Percentiles rank a stretch among this genome's conserved stretches.
Evolutionary conservation across 73 alveolate genomes (phyloP).

Genomic region (Tetrahymena borealis): DNA sequence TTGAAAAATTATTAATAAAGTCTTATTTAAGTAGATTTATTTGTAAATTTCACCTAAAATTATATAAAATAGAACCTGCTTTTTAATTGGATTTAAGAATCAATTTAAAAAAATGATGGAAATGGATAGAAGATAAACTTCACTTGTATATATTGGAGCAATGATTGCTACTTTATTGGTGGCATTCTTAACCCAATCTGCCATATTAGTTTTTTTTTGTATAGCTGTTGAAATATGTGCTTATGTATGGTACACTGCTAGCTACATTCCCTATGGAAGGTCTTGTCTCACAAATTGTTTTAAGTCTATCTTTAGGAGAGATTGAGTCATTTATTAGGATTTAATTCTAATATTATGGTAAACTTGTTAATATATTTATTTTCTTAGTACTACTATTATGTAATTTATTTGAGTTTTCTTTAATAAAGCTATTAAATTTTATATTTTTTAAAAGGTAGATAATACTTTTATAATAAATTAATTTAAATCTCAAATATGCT

Average conservation of each 20-base stretch:
- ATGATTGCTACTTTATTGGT: slow-evolving; percentile 56
- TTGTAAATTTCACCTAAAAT: background rate
- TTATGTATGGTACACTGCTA: slow-evolving; percentile 71
- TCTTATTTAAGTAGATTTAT: too few species aligned
- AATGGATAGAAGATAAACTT: slow-evolving; percentile 63
- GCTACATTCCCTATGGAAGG: slow-evolving; percentile 81
- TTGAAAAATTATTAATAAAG: too few species aligned
- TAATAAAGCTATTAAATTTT: too few species aligned
- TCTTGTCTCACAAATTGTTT: slow-evolving; percentile 61
- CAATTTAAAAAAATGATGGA: slow-evolving; percentile 70
- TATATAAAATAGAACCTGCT: slow-evolving; percentile 47
- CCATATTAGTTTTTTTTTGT: slow-evolving; percentile 56
- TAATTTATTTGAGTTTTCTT: too few species aligned
- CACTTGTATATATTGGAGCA: slow-evolving; percentile 55
- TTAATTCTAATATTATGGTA: background rate
- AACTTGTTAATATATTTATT: background rate
- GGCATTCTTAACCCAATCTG: slow-evolving; percentile 51
- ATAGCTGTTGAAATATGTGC: slow-evolving; percentile 57
- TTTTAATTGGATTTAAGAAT: slow-evolving; percentile 67
- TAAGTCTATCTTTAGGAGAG: slow-evolving; percentile 10
- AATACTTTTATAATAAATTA: too few species aligned
- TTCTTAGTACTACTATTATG: too few species aligned
- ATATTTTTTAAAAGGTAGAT: too few species aligned
- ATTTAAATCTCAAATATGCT: too few species aligned
- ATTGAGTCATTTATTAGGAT: background rate